phyloP scores from a whole-genome alignment of 495 filamentous ascomycete genomes.

The Cercophora samala region DNA sequence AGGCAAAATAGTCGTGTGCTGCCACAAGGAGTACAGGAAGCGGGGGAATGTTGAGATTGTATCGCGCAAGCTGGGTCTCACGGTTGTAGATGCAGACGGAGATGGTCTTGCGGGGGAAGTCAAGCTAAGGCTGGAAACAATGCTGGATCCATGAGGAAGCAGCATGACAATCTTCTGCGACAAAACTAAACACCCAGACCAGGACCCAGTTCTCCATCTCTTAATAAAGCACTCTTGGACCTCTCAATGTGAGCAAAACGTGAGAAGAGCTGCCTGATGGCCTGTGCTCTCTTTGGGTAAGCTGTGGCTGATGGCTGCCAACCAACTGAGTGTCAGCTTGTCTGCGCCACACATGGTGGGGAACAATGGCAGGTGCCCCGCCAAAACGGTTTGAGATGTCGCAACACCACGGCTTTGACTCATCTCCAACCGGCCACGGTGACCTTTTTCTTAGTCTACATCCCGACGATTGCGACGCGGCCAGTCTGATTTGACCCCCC shows the following conservation, averaged over 20 bases:
- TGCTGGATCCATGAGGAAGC: not conserved
- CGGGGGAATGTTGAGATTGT: constrained; percentile 56
- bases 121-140: not conserved
- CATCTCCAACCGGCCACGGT: constrained; percentile 29
- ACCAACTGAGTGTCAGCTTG: too few relatives aligned
- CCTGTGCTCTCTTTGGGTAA: too few relatives aligned
- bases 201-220: too few relatives aligned
- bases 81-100: constrained; percentile 33
- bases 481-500: not conserved
- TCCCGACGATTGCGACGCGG: not conserved
- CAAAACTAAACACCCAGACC: too few relatives aligned
- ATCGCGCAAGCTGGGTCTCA: constrained; percentile 43
- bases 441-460: constrained; percentile 19
- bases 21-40: constrained; percentile 52
- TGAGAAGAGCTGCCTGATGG: too few relatives aligned
- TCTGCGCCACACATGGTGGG: constrained; percentile 19
- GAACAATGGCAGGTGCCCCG: constrained; percentile 13
- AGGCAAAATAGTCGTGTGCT: constrained; percentile 51
- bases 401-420: constrained; percentile 21
- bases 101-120: constrained; percentile 17
- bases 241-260: too few relatives aligned
- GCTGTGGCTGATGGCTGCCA: not conserved
- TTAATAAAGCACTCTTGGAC: too few relatives aligned
- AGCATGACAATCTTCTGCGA: not conserved
- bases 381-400: not conserved